Base-by-base conservation (phyloP, 441 rosid species). In the Adansonia gregorii region DNA sequence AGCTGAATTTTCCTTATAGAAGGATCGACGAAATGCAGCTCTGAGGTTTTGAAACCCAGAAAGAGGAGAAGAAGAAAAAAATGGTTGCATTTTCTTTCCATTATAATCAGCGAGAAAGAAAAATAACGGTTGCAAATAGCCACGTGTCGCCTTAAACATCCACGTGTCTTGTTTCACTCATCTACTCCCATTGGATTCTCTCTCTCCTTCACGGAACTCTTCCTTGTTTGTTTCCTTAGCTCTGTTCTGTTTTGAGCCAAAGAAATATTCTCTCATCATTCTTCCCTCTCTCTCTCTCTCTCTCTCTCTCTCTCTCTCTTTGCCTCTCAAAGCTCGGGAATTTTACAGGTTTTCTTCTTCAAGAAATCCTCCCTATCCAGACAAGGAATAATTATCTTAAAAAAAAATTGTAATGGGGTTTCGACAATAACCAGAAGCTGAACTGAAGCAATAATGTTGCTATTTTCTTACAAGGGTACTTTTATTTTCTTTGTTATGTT, bases 111-210 rank as follows among this genome's bases (percentile, higher is more conserved):
- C 46, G 24, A 24, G 9, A 74, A 24, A 45, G 72, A 78, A 89
- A 24, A 81, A 76, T 75, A 80, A 83, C 92, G 88, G 90, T 91
- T 90, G 71, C 17, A n/a, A 41, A 43, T 0, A 70, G 76, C 76
- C 92, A 90, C 92, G 97, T 90, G 98, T 86, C 95, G 14, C 0
- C 0, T 49, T 46, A 20, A 49, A 61, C 20, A 79, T 79, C 92
- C 92, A 91, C 90, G 85, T 89, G 97, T 91, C 93, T 64, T 60
- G 69, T 81, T 82, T 56, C 24, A 48, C 85, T 61, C 56, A 24
- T 24, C 27, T 24, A 0, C 27, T 24, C 6, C 27, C 27, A 24
- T 24, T 24, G 27, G 27, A 24, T 24, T 24, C 27, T 24, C 27
- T 24, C 63, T n/a, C 19, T 8, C 24, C 67, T 46, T 48, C 15